A percentile compares a stretch with the other conserved stretches of the same genome.
Conservation (phyloP, 2,329 filamentous ascomycete genomes). For the Venturiaceae sp. region DNA sequence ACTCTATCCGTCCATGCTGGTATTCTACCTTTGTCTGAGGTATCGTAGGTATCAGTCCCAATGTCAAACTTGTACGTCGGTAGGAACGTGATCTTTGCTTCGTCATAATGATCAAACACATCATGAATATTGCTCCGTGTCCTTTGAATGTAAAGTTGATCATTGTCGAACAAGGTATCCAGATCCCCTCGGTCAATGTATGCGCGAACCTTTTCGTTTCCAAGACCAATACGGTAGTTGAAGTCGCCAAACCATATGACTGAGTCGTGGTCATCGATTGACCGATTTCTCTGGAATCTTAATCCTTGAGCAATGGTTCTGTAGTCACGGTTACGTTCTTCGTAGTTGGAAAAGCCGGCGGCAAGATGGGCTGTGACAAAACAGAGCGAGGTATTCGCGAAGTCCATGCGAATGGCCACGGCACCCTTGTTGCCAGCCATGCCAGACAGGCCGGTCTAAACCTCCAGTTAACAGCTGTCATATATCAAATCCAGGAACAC, state of each 20-base stretch:
- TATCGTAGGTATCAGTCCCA: slow-evolving; percentile 81
- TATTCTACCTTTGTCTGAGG: slow-evolving; percentile 88
- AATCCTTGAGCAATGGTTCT: slow-evolving; percentile 78
- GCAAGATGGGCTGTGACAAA: slow-evolving; percentile 95
- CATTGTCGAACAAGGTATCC: slow-evolving; percentile 77
- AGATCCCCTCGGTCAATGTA: slow-evolving; percentile 65
- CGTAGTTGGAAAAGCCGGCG: slow-evolving; percentile 92
- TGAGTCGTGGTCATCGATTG: slow-evolving; percentile 84
- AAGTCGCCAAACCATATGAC: slow-evolving; percentile 94
- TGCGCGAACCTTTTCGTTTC: slow-evolving; percentile 65
- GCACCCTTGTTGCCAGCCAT: slow-evolving; percentile 98
- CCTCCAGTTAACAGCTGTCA: slow-evolving; percentile 12
- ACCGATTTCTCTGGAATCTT: slow-evolving; percentile 80
- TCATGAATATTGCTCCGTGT: slow-evolving; percentile 85
- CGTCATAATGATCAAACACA: slow-evolving; percentile 82
- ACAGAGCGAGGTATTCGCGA: slow-evolving; percentile 83
- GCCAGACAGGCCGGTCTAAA: slow-evolving; percentile 75
- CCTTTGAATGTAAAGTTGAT: slow-evolving; percentile 96
- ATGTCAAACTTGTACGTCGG: slow-evolving; percentile 96
- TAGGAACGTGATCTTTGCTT: slow-evolving; percentile 76
- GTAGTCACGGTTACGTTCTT: slow-evolving; percentile 91
- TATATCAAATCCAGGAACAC: slow-evolving; percentile 1
- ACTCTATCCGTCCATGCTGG: slow-evolving; percentile 97
- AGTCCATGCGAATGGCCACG: slow-evolving; percentile 92
- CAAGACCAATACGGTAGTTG: slow-evolving; percentile 90